Evolutionary conservation across 2,329 filamentous ascomycete species (phyloP), one percentile per base, ranked within the genome.

Genomic region (Sclerotiophoma versabilis): DNA sequence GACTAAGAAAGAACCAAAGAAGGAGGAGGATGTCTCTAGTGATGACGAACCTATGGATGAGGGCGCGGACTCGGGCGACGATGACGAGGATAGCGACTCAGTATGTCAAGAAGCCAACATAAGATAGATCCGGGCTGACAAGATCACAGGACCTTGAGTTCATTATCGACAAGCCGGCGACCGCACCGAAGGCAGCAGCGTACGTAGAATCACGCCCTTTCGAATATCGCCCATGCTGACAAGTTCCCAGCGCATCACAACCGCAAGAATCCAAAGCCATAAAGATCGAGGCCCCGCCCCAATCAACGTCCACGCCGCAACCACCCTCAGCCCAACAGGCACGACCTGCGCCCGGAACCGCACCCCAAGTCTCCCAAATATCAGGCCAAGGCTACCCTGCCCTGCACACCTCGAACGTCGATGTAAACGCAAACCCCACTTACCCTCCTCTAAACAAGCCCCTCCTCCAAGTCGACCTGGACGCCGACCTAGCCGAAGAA

Each of bases 361-460:
- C 61, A 8, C 65, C 67, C 37, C 66, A 67, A 22, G 54, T 65
- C 19, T 53, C 63, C 27, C 51, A 58, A 30, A 58, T 69, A 34
- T 66, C 66, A 25, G 72, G 71, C 37, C 71, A 68, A 17, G 63
- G 65, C 20, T 95, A 73, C 79, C 92, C 75, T 79, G 89, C 83
- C 32, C 75, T 85, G 25, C 83, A 81, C 33, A 93, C 89, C 53
- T 96, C 92, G 11, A 93, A 86, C 42, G 84, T 98, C 59, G 91
- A 98, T 69, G 84, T 97, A 48, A 87, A 96, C 73, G 89, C 84
- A 4, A 90, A 92, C 59, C 93, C 95, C 0, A 79, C 89, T 2
- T 93, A 96, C 74, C 87, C 89, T 15, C 81, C 79, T 2, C 82
- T 83, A 3, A 87, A 87, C 19, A 95, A 96, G 63, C 93, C 95